Evolutionary conservation across 75 land plant species (phyloP).

Genomic region (Pinus albicaulis): DNA sequence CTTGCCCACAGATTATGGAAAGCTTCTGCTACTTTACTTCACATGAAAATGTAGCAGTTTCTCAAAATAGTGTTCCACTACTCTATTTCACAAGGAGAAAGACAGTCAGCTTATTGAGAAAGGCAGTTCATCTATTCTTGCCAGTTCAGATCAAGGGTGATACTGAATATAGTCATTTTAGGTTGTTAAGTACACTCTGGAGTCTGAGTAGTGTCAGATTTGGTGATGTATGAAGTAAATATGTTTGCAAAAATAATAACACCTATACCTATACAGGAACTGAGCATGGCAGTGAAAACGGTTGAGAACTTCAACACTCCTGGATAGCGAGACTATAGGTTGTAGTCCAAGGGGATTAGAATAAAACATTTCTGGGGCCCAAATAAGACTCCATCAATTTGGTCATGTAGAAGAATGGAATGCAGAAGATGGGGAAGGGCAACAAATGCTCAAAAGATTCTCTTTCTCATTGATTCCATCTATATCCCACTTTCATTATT

Average conservation of each 20-base stretch:
- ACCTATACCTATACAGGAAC: too few relatives aligned
- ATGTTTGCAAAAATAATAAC: too few relatives aligned
- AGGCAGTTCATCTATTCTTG: neutral
- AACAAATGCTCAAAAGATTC: neutral
- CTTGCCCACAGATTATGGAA: constrained; percentile 60
- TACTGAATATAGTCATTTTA: neutral
- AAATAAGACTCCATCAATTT: neutral
- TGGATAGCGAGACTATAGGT: too few relatives aligned
- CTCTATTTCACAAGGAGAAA: neutral
- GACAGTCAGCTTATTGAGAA: neutral
- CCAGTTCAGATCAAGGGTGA: neutral
- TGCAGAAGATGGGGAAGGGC: neutral
- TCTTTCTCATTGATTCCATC: neutral
- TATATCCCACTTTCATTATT: neutral
- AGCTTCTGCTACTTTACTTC: constrained; percentile 31
- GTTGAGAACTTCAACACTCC: too few relatives aligned
- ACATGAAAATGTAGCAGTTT: neutral
- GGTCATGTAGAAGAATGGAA: neutral
- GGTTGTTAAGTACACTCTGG: too few relatives aligned
- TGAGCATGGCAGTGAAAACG: too few relatives aligned
- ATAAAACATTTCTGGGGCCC: neutral
- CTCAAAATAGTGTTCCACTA: neutral
- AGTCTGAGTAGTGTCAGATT: too few relatives aligned
- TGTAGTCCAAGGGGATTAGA: neutral
- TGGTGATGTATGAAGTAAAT: too few relatives aligned